Evolutionary conservation across 352 stramenopile species (phyloP).

Genomic region (Phytopythium aichiense): DNA sequence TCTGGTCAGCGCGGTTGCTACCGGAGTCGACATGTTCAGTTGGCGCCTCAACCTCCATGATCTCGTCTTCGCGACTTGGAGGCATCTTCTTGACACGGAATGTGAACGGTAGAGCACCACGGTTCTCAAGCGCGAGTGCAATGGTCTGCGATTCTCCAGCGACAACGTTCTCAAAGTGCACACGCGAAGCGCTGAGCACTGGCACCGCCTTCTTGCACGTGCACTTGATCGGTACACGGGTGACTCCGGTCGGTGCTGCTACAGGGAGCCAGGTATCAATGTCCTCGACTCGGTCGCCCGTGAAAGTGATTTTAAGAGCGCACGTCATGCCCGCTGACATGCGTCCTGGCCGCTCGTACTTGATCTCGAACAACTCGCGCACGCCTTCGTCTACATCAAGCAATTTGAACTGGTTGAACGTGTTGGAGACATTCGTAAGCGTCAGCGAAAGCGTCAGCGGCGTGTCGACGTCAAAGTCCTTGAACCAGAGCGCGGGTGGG

Average conservation of each 20-base stretch:
- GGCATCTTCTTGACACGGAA: conserved; percentile 24
- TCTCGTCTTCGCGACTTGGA: background rate
- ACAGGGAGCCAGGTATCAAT: conserved; percentile 59
- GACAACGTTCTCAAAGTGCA: conserved; percentile 73
- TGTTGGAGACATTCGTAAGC: conserved; percentile 90
- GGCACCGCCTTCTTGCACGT: conserved; percentile 81
- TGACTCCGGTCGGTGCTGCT: conserved; percentile 73
- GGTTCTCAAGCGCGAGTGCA: conserved; percentile 58
- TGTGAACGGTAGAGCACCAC: conserved; percentile 59
- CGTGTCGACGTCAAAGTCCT: conserved; percentile 85
- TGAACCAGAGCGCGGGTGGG: conserved; percentile 79
- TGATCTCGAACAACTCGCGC: conserved; percentile 85
- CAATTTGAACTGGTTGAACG: conserved; percentile 91
- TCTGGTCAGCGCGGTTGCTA: background rate
- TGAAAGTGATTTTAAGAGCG: conserved; percentile 68
- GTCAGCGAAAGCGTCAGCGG: conserved; percentile 57
- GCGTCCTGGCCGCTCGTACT: conserved; percentile 79
- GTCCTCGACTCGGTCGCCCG: conserved; percentile 49
- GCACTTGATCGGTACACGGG: conserved; percentile 76
- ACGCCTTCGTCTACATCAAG: conserved; percentile 64
- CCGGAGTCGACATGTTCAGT: background rate
- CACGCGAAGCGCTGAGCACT: conserved; percentile 24
- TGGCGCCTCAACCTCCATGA: background rate
- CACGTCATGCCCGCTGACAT: conserved; percentile 90
- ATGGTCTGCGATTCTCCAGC: conserved; percentile 70